Base-by-base conservation (phyloP, 2,329 filamentous ascomycete genomes). In the Incumbomyces lentus region DNA sequence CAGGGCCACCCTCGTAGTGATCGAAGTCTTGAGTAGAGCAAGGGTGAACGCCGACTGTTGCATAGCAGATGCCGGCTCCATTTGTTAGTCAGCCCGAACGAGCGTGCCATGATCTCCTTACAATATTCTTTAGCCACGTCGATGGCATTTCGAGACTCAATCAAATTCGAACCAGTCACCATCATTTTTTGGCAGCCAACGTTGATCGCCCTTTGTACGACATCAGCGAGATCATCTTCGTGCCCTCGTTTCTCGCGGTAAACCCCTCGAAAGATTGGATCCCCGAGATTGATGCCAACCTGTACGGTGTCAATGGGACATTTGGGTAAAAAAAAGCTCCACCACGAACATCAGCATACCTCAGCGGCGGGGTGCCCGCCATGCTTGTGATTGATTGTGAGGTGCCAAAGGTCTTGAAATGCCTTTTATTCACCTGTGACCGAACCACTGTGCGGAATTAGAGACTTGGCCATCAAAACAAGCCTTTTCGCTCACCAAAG, bases 281-380 rank as follows among this genome's bases (percentile, higher is more conserved):
- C 92, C 44, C 89, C 85, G 46, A 98, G 76, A 65, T 98, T 98
- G 72, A 98, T 95, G 48, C 90, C 92, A 60, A 98, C 78, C 77
- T 83, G 44, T 18, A 18, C 30, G 13, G 38, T 36, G 17, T 43
- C 34, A 48, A 36, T 35, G 31, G 17, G 16, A 48, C 26, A 16
- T 30, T 40, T 48, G 35, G 51, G 45, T 29, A 13, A 39, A 11
- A 12, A 39, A 11, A 12, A 39, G 32, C 8, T 45, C 13, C 33
- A 14, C 38, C 40, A 65, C 68, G 40, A 57, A 71, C 68, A 63
- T 72, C 69, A 38, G 68, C 67, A 60, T 71, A 72, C 64, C 61
- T 64, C 37, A 69, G 57, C n/a, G 58, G 56, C 44, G 56, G 58
- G 31, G 45, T 54, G 12, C n/a, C 36, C 44, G 36, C 36, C 36